These are phyloP conservation scores for Hyphopichia fennica DNA, from an alignment of 1,139 yeast species.

Conservation along the genomic window DNA sequence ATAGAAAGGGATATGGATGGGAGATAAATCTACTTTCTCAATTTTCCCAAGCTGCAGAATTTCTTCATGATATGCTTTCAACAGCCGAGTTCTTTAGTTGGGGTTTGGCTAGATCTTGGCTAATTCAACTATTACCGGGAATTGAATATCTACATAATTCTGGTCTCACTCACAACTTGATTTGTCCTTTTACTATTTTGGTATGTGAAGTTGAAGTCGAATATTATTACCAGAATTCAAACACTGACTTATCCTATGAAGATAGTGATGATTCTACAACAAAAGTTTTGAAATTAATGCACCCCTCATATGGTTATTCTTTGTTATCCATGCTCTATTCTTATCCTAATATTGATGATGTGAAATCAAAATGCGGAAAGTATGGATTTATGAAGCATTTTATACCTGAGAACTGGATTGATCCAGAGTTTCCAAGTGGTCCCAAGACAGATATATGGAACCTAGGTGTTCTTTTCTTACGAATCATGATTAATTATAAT, in stretches of 20 bases:
- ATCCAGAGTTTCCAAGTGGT: conserved; percentile 64
- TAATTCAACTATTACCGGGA: conserved; percentile 82
- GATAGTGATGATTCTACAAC: conserved; percentile 6
- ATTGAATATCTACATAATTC: conserved; percentile 78
- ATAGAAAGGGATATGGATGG: conserved; percentile 51
- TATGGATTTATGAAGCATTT: conserved; percentile 12
- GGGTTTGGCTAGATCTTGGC: conserved; percentile 83
- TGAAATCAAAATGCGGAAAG: conserved; percentile 7
- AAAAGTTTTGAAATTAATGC: conserved; percentile 57
- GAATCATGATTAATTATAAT: conserved; percentile 62
- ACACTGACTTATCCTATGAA: conserved; percentile 1
- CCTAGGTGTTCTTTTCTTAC: conserved; percentile 75
- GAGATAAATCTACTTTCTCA: conserved; percentile 68
- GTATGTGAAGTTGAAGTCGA: conserved; percentile 22
- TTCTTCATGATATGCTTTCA: conserved; percentile 66
- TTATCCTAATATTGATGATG: conserved; percentile 41
- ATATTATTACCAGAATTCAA: conserved; percentile 10
- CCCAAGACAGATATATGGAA: conserved; percentile 93
- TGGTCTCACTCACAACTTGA: conserved; percentile 72
- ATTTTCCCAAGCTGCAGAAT: conserved; percentile 51
- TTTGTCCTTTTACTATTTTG: conserved; percentile 61
- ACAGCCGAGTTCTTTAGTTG: conserved; percentile 68
- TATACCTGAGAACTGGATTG: conserved; percentile 56
- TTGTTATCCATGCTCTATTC: conserved; percentile 57
- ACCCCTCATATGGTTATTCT: conserved; percentile 70